Conservation (phyloP, 495 filamentous ascomycete species). For the Hyaloscypha variabilis region DNA sequence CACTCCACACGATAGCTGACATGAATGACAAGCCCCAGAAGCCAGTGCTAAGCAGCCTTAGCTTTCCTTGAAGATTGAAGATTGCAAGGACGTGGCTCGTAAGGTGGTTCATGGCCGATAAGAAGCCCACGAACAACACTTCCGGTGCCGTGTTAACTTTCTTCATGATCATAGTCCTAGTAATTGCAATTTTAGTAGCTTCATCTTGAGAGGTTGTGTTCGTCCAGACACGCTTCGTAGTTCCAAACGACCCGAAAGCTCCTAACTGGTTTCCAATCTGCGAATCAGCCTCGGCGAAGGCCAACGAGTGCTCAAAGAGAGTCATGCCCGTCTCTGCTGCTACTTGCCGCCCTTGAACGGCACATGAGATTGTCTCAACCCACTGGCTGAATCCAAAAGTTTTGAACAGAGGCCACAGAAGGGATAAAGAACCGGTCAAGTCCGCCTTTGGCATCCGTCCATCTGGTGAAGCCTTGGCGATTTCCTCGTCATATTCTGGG, state of each 20-base stretch:
- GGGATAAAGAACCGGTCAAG: constrained; percentile 69
- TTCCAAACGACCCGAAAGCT: constrained; percentile 67
- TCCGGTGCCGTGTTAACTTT: constrained; percentile 84
- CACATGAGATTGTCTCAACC: constrained; percentile 81
- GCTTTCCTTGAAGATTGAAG: constrained; percentile 73
- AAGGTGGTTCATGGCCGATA: constrained; percentile 89
- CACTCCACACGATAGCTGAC: constrained; percentile 73
- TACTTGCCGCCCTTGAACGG: constrained; percentile 80
- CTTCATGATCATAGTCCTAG: constrained; percentile 57
- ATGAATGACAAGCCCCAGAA: constrained; percentile 92
- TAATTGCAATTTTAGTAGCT: constrained; percentile 51
- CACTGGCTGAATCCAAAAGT: constrained; percentile 85
- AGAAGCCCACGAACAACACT: constrained; percentile 79
- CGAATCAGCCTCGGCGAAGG: constrained; percentile 94
- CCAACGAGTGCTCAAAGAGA: constrained; percentile 92
- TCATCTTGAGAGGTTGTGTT: constrained; percentile 35
- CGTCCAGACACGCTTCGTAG: constrained; percentile 17
- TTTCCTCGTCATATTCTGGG: constrained; percentile 34
- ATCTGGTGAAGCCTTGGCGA: constrained; percentile 34
- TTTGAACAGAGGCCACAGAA: constrained; percentile 88
- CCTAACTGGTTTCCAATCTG: constrained; percentile 76
- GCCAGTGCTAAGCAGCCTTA: constrained; percentile 80
- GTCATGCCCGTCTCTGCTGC: constrained; percentile 94
- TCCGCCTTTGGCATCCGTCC: constrained; percentile 46
- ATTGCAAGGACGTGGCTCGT: constrained; percentile 82